Percentiles rank a stretch among this genome's conserved stretches.
These are phyloP conservation scores for Aspergillus sergii DNA, from an alignment of 2,329 filamentous ascomycete species.

Conservation along the genomic window DNA sequence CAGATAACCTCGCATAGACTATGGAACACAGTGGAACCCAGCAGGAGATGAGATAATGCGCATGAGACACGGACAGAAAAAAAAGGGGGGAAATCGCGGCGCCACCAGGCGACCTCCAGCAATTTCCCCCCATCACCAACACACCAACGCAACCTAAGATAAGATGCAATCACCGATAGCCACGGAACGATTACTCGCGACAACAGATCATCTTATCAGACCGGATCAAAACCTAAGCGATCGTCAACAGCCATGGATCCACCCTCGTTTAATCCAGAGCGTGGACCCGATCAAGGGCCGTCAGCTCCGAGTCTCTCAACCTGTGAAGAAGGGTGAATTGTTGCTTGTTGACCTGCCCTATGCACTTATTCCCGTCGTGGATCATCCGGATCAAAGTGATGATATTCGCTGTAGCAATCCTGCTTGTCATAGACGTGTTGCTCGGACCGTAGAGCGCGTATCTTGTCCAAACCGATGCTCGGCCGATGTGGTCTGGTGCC, in stretches of 20 bases:
- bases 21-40: background rate
- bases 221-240: background rate
- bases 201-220: constrained; percentile 7
- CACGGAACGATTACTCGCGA: constrained; percentile 8
- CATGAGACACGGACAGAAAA: background rate
- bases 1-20: background rate
- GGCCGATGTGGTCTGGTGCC: constrained; percentile 34
- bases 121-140: background rate
- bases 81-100: background rate
- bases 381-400: constrained; percentile 26
- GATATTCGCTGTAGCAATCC: constrained; percentile 34
- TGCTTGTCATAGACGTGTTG: constrained; percentile 27
- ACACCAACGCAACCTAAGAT: background rate
- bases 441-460: constrained; percentile 6
- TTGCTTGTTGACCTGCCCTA: constrained; percentile 35
- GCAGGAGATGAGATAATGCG: background rate
- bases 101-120: background rate
- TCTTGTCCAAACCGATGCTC: constrained; percentile 28
- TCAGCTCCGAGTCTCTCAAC: constrained; percentile 29
- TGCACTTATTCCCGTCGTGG: constrained; percentile 34
- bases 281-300: constrained; percentile 33
- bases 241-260: constrained; percentile 26
- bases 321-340: constrained; percentile 27
- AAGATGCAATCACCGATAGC: constrained; percentile 10
- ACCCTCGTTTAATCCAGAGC: constrained; percentile 31